Evolutionary conservation across 2,329 filamentous ascomycete species (phyloP), one percentile per base, ranked within the genome.

Genomic region (Coleophoma cylindrospora): DNA sequence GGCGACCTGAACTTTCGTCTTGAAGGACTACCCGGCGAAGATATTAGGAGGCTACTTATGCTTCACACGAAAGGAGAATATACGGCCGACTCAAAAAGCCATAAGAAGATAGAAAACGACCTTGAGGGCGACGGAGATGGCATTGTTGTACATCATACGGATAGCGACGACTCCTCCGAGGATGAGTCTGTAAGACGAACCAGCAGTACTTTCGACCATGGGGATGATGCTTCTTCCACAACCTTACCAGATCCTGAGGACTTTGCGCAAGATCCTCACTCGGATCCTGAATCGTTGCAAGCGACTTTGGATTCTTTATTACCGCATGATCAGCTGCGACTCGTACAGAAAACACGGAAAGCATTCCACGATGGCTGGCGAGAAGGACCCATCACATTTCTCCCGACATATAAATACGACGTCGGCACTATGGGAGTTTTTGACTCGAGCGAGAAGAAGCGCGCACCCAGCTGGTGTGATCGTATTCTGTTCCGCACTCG

Each of bases 341-440:
- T 83, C 50, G 80, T 89, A 52, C 91, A 95, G 59, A 82, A 79
- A 56, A 72, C 81, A 37, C 79, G 82, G n/a, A 94, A 87, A 64
- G 83, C 84, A 0, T 95, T 99, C 54, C 82, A 95, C 52, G 89
- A 96, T 54, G 92, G 91, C 1, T 99, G 94, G 91, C 79, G 80
- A 46, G 94, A 99, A 73, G 94, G 91, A 0, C 76, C 83, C 1
- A 91, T 99, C 50, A 81, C 81, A 1, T 99, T 99, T 62, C 67
- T 97, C 14, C 94, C 94, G 2, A 95, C 94, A 0, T 99, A 99
- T 69, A 99, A 99, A 67, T 99, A 99, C 60, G 95, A 99, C 62
- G 77, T 96, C 27, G 94, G 94, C n/a, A 95, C 87, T 32, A 82
- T 96, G 33, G 89, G 89, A 2, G 79, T 91, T 32, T 99, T 96